phyloP scores from a whole-genome alignment of 2,329 filamentous ascomycete genomes.

The Rhinocladiella similis region DNA sequence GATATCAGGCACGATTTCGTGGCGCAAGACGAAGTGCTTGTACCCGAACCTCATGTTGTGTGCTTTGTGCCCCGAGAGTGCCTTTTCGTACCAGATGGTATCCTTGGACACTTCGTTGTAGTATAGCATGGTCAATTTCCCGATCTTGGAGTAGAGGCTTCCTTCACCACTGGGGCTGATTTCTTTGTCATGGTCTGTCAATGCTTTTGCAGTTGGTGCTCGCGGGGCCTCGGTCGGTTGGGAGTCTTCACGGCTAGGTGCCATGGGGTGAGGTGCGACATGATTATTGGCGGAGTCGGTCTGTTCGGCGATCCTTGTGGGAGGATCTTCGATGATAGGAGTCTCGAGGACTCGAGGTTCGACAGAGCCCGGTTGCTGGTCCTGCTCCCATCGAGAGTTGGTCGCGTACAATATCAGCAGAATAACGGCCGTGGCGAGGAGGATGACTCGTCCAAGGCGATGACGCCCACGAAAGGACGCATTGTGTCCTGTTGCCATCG shows the following conservation, averaged over 20 bases:
- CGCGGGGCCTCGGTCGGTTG: neutral
- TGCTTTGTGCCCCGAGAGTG: constrained; percentile 35
- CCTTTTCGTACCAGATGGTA: constrained; percentile 37
- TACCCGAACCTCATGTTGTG: constrained; percentile 12
- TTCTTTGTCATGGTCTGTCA: neutral
- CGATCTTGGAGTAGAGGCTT: constrained; percentile 22
- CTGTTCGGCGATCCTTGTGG: neutral
- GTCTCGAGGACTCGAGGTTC: neutral
- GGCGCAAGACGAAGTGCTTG: constrained; percentile 11
- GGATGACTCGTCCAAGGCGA: neutral
- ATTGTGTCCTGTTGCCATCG: neutral
- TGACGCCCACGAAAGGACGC: neutral
- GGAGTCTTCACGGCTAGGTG: neutral
- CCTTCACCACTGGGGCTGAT: neutral
- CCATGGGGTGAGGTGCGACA: neutral
- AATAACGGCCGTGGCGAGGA: neutral
- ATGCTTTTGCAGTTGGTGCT: neutral
- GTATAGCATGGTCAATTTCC: constrained; percentile 38
- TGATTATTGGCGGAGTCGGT: neutral
- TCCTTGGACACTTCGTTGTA: constrained; percentile 28
- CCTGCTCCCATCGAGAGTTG: neutral
- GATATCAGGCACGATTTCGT: neutral
- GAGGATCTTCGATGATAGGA: neutral
- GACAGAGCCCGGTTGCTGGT: neutral
- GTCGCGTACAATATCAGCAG: neutral